phyloP scores from a whole-genome alignment of 306 rosid species.

The Herpetospermum pedunculosum region DNA sequence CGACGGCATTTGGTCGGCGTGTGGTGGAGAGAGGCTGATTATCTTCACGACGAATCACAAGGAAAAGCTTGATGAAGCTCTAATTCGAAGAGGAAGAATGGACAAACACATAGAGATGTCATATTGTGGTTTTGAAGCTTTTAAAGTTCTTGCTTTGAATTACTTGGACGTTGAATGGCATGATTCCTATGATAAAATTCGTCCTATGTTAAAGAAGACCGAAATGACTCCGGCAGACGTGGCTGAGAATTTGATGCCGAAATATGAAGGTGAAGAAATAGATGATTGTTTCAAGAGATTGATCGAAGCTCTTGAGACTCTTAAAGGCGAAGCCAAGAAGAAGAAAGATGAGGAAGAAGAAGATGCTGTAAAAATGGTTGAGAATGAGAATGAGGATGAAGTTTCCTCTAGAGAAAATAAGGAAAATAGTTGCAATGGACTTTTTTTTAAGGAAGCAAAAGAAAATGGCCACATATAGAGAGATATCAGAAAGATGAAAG shows the following conservation, averaged over 20 bases:
- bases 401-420: background rate
- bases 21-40: too few species aligned
- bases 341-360: constrained; percentile 17
- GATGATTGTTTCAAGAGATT: constrained; percentile 23
- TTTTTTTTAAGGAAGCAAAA: background rate
- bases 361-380: background rate
- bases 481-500: too few species aligned
- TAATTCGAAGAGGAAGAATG: too few species aligned
- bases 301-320: constrained; percentile 41
- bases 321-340: constrained; percentile 20
- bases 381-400: constrained; percentile 3
- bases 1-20: too few species aligned
- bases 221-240: constrained; percentile 78
- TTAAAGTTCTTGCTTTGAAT: too few species aligned
- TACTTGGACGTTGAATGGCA: too few species aligned
- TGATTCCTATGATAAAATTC: too few species aligned
- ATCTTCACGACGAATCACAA: too few species aligned
- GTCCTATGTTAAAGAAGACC: too few species aligned
- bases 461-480: background rate
- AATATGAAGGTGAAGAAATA: constrained; percentile 19
- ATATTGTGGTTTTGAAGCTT: too few species aligned
- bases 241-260: constrained; percentile 83
- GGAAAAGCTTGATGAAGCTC: too few species aligned
- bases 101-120: too few species aligned
- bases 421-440: background rate